Conservation (phyloP, 371 early-diverging fungal genomes). For the Apophysomyces sp. region DNA sequence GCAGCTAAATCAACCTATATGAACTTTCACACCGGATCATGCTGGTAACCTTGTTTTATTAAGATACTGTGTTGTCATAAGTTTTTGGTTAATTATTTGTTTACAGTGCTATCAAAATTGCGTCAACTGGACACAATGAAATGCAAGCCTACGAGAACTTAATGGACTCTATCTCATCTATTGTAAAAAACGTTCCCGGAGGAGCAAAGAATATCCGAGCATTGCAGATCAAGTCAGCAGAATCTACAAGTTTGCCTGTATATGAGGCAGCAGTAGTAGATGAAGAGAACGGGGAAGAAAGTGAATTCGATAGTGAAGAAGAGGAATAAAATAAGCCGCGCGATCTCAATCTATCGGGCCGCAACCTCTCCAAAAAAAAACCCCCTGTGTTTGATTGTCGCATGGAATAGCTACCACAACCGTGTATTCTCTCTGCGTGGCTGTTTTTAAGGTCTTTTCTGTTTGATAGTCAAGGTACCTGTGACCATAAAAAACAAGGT, state of each 20-base stretch:
- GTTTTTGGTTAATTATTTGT: too few relatives aligned
- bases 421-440: too few relatives aligned
- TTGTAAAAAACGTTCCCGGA: slow-evolving; percentile 67
- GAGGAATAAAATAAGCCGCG: not conserved
- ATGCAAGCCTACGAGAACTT: slow-evolving; percentile 78
- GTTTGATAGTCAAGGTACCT: too few relatives aligned
- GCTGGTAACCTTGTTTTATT: slow-evolving; percentile 46
- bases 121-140: slow-evolving; percentile 56
- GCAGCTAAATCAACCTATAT: slow-evolving; percentile 79
- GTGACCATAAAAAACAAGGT: too few relatives aligned
- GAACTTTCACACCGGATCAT: slow-evolving; percentile 68
- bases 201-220: slow-evolving; percentile 78
- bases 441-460: too few relatives aligned
- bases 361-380: too few relatives aligned
- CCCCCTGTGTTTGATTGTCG: too few relatives aligned
- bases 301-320: slow-evolving; percentile 28
- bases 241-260: slow-evolving; percentile 81
- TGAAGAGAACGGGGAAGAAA: slow-evolving; percentile 26
- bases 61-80: too few relatives aligned
- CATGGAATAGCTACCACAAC: too few relatives aligned
- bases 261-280: slow-evolving; percentile 45
- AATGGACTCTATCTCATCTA: slow-evolving; percentile 51
- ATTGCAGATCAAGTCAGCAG: slow-evolving; percentile 76
- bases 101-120: slow-evolving; percentile 71
- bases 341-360: too few relatives aligned